phyloP scores from a whole-genome alignment of 2,329 filamentous ascomycete genomes.

The Incumbomyces lentus region DNA sequence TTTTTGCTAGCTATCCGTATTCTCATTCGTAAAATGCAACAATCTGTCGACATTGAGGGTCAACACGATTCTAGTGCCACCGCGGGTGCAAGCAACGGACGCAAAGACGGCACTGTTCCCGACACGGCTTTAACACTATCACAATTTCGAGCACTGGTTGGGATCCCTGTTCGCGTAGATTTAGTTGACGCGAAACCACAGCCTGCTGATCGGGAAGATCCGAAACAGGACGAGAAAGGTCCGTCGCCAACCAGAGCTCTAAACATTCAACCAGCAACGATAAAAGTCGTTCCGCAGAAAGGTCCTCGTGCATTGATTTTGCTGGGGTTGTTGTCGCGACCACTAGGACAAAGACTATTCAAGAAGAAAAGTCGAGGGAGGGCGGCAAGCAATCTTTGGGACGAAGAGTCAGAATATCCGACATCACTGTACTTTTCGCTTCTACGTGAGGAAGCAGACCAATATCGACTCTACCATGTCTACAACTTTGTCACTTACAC shows the following conservation, averaged over 20 bases:
- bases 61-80: too few species aligned
- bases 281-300: neutral
- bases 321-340: neutral
- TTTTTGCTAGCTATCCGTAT: too few species aligned
- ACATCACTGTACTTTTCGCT: slow-evolving; percentile 3
- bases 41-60: too few species aligned
- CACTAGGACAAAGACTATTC: neutral
- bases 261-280: neutral
- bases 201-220: neutral
- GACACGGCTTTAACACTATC: neutral
- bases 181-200: neutral
- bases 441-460: neutral
- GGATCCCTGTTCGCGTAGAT: neutral
- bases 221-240: neutral
- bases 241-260: neutral
- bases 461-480: slow-evolving; percentile 4
- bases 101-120: neutral
- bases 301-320: neutral
- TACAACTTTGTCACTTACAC: slow-evolving; percentile 3
- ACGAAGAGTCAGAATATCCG: neutral
- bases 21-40: too few species aligned
- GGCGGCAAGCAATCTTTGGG: neutral
- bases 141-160: neutral
- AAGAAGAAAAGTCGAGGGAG: neutral
- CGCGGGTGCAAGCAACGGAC: too few species aligned